Percentiles rank a stretch among this genome's conserved stretches.
These are phyloP conservation scores for Pseudoturritis turrita DNA, from an alignment of 345 rosid species.

Conservation along the genomic window DNA sequence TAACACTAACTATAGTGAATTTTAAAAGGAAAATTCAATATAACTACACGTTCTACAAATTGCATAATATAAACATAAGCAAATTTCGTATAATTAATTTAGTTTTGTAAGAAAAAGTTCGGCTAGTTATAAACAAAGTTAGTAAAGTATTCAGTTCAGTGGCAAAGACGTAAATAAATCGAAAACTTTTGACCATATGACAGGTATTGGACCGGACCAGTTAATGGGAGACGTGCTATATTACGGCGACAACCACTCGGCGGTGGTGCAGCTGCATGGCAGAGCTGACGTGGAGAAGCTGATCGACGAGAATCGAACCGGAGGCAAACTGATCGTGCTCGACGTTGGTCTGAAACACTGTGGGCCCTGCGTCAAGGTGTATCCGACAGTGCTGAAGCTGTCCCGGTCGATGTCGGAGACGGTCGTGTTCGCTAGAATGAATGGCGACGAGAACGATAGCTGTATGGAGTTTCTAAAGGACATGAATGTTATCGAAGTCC, in stretches of 20 bases:
- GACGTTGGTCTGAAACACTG: conserved; percentile 90
- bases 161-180: neutral
- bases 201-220: conserved; percentile 74
- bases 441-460: conserved; percentile 93
- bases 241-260: conserved; percentile 88
- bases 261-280: conserved; percentile 68
- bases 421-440: conserved; percentile 82
- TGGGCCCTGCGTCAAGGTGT: conserved; percentile 95
- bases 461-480: conserved; percentile 86
- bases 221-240: conserved; percentile 84
- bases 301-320: conserved; percentile 60
- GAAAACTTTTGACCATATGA: neutral
- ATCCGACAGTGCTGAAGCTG: conserved; percentile 77
- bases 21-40: too few relatives aligned
- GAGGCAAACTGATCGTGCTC: conserved; percentile 68
- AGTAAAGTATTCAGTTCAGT: neutral
- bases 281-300: conserved; percentile 72
- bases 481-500: conserved; percentile 83
- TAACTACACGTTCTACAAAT: neutral
- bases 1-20: neutral
- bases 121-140: neutral
- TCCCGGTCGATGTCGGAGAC: conserved; percentile 72
- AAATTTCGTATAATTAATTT: neutral
- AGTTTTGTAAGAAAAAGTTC: neutral
- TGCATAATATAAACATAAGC: neutral